Base-by-base conservation (phyloP, 1,139 yeast genomes). In the Candida pseudoviswanathii region DNA sequence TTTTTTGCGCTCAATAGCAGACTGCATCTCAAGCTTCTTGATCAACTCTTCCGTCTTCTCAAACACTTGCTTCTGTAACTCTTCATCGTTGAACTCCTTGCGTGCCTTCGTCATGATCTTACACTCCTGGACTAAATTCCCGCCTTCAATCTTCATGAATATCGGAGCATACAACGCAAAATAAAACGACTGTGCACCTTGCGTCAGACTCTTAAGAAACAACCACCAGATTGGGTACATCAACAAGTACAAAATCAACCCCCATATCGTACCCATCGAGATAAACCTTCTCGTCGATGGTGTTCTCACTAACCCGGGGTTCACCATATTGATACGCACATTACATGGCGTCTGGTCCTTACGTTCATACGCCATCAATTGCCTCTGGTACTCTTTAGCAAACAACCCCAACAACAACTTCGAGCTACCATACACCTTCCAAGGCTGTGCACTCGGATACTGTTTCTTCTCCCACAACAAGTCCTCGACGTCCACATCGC, bases 301-400 rank as follows among this genome's bases (percentile, higher is more conserved):
- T 1, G 96, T 84, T 59, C 98, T 78, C 86, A 89, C 88, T 45
- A 92, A 59, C 0, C 99, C 99, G 0, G 99, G 99, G 61, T 94
- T 95, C 4, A 89, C 96, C 52, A 89, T 59, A 51, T 86, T 78
- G n/a, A 90, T 77, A 46, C 86, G 79, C 16, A 89, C 84, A 59
- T 87, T 88, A 60, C 80, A 77, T 2, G 89, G 87, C 30, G 85
- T 81, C 54, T 77, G 72, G 59, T 89, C 96, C 30, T 83, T 77
- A 34, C 92, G 74, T 58, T 82, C 83, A 55, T 80, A 82, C 2
- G 54, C 60, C 49, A 74, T 71, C 49, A 90, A 64, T 52, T 84
- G 75, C 47, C 84, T 75, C 68, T 92, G 98, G 59, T 80, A 83
- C 60, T 89, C 96, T 58, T 80, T 78, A 9, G 85, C 89, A 70